Evolutionary conservation across 768 basidiomycete genomes (phyloP).

Genomic region (Infundibulicybe gibba): DNA sequence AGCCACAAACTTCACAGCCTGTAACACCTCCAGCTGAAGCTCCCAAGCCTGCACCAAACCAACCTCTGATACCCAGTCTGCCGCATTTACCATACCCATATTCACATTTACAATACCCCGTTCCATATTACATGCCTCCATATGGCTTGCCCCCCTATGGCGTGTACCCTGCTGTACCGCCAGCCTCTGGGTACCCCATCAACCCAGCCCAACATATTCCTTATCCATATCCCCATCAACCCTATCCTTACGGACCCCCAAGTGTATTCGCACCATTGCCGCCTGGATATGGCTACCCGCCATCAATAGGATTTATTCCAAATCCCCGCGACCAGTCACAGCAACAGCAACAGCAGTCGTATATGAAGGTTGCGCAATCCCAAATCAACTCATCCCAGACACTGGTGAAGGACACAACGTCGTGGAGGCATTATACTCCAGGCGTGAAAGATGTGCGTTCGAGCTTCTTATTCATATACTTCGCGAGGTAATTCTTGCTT

Average conservation of each 20-base stretch:
- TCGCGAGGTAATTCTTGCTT: no score
- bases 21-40: no score
- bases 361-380: no score
- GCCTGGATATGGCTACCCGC: slow-evolving; percentile 2
- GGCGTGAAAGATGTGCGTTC: no score
- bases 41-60: neutral
- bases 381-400: no score
- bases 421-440: no score
- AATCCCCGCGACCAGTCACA: no score
- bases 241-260: no score
- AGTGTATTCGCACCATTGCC: neutral
- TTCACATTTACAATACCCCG: slow-evolving; percentile 15
- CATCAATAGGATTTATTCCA: neutral
- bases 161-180: neutral
- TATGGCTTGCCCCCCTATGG: slow-evolving; percentile 22
- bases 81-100: slow-evolving; percentile 7
- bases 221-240: neutral
- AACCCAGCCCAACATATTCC: neutral
- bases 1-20: no score
- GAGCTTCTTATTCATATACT: no score
- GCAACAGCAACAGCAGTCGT: no score
- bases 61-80: slow-evolving; percentile 2
- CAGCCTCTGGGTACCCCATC: neutral
- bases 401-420: no score
- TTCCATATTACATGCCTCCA: slow-evolving; percentile 35